Evolutionary conservation across 768 basidiomycete species (phyloP).

Genomic region (Boletus coccyginus): DNA sequence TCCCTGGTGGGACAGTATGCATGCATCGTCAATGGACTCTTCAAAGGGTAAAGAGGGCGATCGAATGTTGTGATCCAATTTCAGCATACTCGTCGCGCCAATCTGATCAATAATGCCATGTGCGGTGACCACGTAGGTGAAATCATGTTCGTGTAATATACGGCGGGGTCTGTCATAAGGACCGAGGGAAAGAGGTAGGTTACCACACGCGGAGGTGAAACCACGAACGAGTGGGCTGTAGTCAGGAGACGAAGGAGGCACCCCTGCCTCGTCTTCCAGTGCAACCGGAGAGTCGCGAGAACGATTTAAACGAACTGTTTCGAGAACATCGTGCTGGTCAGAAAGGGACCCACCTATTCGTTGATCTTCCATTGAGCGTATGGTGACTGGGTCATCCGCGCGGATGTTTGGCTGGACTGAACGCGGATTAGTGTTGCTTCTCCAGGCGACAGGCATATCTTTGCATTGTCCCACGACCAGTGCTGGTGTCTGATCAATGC

Average conservation of each 20-base stretch:
- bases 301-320: neutral
- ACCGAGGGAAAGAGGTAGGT: conserved; percentile 20
- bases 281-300: neutral
- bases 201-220: neutral
- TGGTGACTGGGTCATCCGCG: neutral
- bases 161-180: conserved; percentile 41
- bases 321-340: neutral
- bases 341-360: neutral
- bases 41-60: conserved; percentile 21
- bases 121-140: conserved; percentile 35
- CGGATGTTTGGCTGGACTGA: neutral
- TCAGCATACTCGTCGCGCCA: conserved; percentile 15
- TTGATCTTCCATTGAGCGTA: neutral
- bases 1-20: conserved; percentile 30
- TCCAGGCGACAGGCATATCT: neutral
- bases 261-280: neutral
- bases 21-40: conserved; percentile 44
- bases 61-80: conserved; percentile 16
- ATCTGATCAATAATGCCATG: conserved; percentile 37
- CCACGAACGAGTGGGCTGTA: neutral
- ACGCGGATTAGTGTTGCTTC: neutral
- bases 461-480: neutral
- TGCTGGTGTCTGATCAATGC: neutral
- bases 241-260: neutral
- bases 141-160: conserved; percentile 24